These are phyloP conservation scores for Pleurotus salmoneostramineus DNA, from an alignment of 768 basidiomycete species.

Conservation along the genomic window DNA sequence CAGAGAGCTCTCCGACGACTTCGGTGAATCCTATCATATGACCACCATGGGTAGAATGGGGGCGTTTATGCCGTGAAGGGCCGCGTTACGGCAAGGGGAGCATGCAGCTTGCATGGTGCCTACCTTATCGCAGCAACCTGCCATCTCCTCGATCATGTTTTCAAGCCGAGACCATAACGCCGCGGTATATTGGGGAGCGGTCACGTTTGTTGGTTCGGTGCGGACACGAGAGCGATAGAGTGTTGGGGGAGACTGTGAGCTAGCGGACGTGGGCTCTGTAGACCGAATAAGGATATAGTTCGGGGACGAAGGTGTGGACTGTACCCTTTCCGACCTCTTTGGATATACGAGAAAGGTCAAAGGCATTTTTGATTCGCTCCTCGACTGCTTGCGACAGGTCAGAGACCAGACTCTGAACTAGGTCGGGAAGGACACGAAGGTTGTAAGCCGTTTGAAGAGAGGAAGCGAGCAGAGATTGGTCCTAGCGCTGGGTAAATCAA, in stretches of 20 bases:
- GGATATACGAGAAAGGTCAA: conserved; percentile 85
- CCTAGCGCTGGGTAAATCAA: conserved; percentile 39
- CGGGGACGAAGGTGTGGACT: conserved; percentile 1
- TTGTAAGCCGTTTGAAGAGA: conserved; percentile 97
- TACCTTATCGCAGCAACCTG: conserved; percentile 87
- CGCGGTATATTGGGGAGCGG: conserved; percentile 80
- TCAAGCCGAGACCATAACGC: conserved; percentile 83
- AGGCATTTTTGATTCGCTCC: conserved; percentile 72
- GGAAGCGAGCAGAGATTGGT: conserved; percentile 87
- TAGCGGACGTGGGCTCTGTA: conserved; percentile 17
- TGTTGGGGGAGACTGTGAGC: conserved; percentile 37
- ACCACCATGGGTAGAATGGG: neutral
- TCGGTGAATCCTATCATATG: neutral
- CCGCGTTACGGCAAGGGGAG: neutral
- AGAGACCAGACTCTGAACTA: conserved; percentile 73
- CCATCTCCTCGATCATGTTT: conserved; percentile 82
- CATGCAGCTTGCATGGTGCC: neutral
- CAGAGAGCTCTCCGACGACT: neutral
- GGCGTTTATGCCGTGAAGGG: neutral
- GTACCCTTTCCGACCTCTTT: conserved; percentile 83
- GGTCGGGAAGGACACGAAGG: conserved; percentile 75
- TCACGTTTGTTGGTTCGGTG: conserved; percentile 87
- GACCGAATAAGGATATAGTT: conserved; percentile 8
- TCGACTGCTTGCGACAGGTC: conserved; percentile 85
- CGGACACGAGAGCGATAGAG: conserved; percentile 79